A percentile compares a stretch with the other conserved stretches of the same genome.
Evolutionary conservation across 495 filamentous ascomycete genomes (phyloP).

Genomic region (Hypoxylon fragiforme): DNA sequence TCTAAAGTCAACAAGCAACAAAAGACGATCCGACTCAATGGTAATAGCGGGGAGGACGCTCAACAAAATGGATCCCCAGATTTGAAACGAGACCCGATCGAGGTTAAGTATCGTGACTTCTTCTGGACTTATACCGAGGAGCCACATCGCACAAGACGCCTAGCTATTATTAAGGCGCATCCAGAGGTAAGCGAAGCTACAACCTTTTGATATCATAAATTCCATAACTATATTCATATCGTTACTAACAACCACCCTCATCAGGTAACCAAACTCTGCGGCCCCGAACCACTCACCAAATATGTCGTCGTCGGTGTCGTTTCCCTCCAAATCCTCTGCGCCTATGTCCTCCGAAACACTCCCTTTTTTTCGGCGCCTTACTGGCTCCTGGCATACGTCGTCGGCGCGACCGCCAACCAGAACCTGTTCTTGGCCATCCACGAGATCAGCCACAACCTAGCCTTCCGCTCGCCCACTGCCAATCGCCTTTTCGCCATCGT

Average conservation of each 20-base stretch:
- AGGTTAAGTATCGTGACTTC: conserved; percentile 55
- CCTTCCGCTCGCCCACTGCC: conserved; percentile 79
- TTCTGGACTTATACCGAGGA: conserved; percentile 99
- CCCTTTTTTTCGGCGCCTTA: conserved; percentile 81
- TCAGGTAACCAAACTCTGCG: conserved; percentile 96
- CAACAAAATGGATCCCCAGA: conserved; percentile 19
- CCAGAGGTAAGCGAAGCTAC: conserved; percentile 69
- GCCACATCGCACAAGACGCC: conserved; percentile 85
- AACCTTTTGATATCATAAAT: too few species aligned
- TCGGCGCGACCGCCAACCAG: conserved; percentile 96
- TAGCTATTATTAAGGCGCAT: conserved; percentile 97
- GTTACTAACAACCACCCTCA: conserved; percentile 10
- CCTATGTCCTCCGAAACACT: conserved; percentile 76
- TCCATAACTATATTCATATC: neutral
- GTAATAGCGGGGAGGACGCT: conserved; percentile 26
- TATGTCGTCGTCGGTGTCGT: conserved; percentile 88
- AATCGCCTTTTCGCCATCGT: conserved; percentile 89
- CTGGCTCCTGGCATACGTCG: conserved; percentile 83
- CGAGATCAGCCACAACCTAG: conserved; percentile 97
- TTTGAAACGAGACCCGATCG: conserved; percentile 39
- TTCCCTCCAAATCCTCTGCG: conserved; percentile 75
- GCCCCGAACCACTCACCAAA: conserved; percentile 93
- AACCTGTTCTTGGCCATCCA: conserved; percentile 99
- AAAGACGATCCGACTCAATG: conserved; percentile 34
- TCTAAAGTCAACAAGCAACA: conserved; percentile 20